These are phyloP conservation scores for Chionographis japonica DNA, from an alignment of 106 monocot species.

Conservation along the genomic window DNA sequence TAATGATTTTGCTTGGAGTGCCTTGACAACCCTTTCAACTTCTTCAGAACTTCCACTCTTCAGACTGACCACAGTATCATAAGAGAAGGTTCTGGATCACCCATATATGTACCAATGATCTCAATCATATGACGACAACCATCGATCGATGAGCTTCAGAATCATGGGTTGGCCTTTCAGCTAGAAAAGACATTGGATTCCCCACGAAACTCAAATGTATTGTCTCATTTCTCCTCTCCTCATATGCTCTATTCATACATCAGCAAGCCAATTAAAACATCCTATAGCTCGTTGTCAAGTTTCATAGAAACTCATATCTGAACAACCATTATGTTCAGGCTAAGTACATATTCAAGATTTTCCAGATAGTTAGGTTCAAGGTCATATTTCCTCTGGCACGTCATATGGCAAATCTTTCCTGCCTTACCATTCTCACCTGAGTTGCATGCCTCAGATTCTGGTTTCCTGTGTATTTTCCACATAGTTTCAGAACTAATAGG, in stretches of 20 bases:
- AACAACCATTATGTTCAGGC: constrained; percentile 58
- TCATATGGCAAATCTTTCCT: constrained; percentile 62
- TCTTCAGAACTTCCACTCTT: constrained; percentile 54
- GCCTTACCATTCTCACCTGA: constrained; percentile 57
- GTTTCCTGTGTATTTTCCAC: too few species aligned
- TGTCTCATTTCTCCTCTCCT: constrained; percentile 34
- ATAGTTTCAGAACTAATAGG: too few species aligned
- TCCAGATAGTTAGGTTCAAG: constrained; percentile 41
- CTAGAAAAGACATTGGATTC: constrained; percentile 56
- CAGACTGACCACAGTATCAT: constrained; percentile 71
- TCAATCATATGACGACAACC: constrained; percentile 57
- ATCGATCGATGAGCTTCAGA: constrained; percentile 79
- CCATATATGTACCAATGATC: constrained; percentile 98
- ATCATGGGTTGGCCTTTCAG: constrained; percentile 32
- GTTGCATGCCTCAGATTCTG: too few species aligned
- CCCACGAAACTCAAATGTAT: constrained; percentile 58
- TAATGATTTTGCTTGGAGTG: constrained; percentile 48
- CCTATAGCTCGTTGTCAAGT: constrained; percentile 77
- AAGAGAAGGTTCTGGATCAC: constrained; percentile 50
- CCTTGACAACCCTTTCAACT: constrained; percentile 50
- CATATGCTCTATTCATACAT: constrained; percentile 44
- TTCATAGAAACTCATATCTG: constrained; percentile 56
- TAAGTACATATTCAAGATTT: constrained; percentile 48
- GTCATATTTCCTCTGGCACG: constrained; percentile 81
- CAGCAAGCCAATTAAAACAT: constrained; percentile 81